Evolutionary conservation across 768 basidiomycete genomes (phyloP).

Genomic region (Cantharellus anzutake): DNA sequence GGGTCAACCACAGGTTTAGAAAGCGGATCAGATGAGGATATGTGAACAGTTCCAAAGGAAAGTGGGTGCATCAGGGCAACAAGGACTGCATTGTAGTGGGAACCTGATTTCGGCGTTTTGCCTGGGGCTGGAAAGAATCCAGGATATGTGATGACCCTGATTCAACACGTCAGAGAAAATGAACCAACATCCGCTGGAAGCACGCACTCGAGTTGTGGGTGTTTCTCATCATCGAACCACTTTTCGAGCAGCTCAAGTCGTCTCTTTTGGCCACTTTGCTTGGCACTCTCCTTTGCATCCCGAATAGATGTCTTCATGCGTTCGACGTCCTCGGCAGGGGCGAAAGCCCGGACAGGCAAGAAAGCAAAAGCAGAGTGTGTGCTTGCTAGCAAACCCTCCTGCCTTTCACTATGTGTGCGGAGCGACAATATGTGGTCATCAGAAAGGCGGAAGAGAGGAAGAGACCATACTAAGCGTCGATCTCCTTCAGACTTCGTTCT

Average conservation of each 20-base stretch:
- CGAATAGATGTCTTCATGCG: neutral
- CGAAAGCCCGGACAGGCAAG: neutral
- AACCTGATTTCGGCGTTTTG: neutral
- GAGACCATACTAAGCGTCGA: conserved; percentile 2
- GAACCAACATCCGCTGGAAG: neutral
- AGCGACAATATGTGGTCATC: neutral
- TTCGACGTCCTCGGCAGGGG: neutral
- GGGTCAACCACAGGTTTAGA: conserved; percentile 7
- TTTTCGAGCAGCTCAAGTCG: neutral
- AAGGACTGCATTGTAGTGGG: neutral
- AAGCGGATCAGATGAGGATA: conserved; percentile 1
- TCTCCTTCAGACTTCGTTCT: conserved; percentile 2
- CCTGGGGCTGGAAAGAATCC: neutral
- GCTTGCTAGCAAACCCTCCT: conserved; percentile 4
- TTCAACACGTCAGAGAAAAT: neutral
- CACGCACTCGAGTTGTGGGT: neutral
- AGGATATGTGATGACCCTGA: neutral
- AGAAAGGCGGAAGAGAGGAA: neutral
- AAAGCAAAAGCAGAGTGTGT: conserved; percentile 8
- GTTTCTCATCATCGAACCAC: conserved; percentile 5
- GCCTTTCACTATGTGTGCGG: neutral
- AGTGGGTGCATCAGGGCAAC: neutral
- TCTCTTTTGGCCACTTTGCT: neutral
- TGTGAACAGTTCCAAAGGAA: conserved; percentile 1
- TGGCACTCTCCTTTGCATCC: neutral